Evolutionary conservation across 1,284 basidiomycete genomes (phyloP).

Genomic region (Stygiomarasmius scandens): DNA sequence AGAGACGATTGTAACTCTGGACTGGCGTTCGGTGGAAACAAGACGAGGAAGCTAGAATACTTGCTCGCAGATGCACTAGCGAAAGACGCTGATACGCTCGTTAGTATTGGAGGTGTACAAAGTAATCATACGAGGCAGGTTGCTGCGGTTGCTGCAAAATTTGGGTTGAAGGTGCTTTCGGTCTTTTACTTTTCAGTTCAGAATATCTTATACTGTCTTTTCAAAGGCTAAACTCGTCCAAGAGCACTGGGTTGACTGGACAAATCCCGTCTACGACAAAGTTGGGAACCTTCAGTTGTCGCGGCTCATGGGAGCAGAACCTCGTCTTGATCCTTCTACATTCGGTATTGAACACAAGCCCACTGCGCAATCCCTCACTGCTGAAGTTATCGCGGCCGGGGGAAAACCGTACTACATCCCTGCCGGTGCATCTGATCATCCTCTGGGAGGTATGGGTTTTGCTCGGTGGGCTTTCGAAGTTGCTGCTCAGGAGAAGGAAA

Average conservation of each 20-base stretch:
- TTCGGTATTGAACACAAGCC: constrained; percentile 30
- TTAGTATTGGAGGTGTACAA: constrained; percentile 29
- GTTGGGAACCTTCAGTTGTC: constrained; percentile 29
- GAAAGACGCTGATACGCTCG: constrained; percentile 25
- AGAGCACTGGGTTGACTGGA: constrained; percentile 29
- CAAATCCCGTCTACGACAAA: constrained; percentile 24
- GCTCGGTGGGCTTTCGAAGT: constrained; percentile 28
- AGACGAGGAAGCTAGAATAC: constrained; percentile 29
- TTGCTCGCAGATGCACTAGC: constrained; percentile 24
- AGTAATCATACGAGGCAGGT: constrained; percentile 31
- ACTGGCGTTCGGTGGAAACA: constrained; percentile 28
- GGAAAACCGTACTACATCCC: constrained; percentile 30
- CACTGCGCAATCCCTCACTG: constrained; percentile 21
- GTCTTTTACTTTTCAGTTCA: background rate
- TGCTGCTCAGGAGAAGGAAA: constrained; percentile 23
- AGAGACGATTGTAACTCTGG: constrained; percentile 30
- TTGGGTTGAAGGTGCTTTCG: constrained; percentile 23
- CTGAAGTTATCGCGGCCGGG: constrained; percentile 19
- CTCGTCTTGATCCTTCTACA: constrained; percentile 22
- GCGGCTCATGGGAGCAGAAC: constrained; percentile 28
- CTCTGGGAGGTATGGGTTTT: constrained; percentile 28
- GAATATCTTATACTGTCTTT: background rate
- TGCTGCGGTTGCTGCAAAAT: constrained; percentile 28
- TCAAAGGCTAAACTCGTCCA: constrained; percentile 27
- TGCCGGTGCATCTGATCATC: constrained; percentile 28